Conservation (phyloP, 139 green algal species). For the Yamagishiella unicocca region DNA sequence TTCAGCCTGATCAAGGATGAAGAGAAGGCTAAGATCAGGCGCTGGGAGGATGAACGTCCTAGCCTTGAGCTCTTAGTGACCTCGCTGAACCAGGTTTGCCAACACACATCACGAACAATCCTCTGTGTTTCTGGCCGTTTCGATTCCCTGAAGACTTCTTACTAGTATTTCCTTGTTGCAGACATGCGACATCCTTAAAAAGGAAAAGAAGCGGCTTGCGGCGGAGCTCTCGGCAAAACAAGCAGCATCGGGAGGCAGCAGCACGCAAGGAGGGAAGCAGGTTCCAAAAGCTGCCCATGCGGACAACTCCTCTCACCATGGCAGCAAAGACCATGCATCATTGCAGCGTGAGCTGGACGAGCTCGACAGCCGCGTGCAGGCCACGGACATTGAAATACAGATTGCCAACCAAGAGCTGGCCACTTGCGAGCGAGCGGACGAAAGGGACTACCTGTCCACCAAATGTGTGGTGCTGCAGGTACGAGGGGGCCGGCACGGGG, state of each 20-base stretch:
- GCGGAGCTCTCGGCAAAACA: slow-evolving; percentile 38
- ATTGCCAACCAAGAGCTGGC: slow-evolving; percentile 24
- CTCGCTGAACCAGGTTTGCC: slow-evolving; percentile 17
- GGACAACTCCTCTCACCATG: neutral
- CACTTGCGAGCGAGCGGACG: slow-evolving; percentile 2
- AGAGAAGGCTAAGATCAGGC: slow-evolving; percentile 10
- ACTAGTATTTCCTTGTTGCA: neutral
- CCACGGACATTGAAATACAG: slow-evolving; percentile 15
- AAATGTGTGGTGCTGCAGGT: slow-evolving; percentile 55
- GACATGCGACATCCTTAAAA: slow-evolving; percentile 48
- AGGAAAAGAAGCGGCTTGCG: slow-evolving; percentile 46
- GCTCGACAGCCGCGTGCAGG: slow-evolving; percentile 17
- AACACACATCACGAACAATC: too few relatives aligned
- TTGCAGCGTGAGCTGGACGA: slow-evolving; percentile 44
- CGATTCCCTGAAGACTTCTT: neutral
- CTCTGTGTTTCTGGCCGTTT: too few relatives aligned
- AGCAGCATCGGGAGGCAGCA: neutral
- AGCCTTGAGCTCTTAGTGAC: slow-evolving; percentile 18
- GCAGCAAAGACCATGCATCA: slow-evolving; percentile 8
- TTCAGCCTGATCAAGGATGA: slow-evolving; percentile 40
- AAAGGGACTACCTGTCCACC: slow-evolving; percentile 50
- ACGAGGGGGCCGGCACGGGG: too few relatives aligned
- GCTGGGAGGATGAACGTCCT: slow-evolving; percentile 47
- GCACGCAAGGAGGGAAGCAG: neutral
- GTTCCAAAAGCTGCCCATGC: neutral